phyloP scores from a whole-genome alignment of 768 basidiomycete species.

The Kondoa malvinella region DNA sequence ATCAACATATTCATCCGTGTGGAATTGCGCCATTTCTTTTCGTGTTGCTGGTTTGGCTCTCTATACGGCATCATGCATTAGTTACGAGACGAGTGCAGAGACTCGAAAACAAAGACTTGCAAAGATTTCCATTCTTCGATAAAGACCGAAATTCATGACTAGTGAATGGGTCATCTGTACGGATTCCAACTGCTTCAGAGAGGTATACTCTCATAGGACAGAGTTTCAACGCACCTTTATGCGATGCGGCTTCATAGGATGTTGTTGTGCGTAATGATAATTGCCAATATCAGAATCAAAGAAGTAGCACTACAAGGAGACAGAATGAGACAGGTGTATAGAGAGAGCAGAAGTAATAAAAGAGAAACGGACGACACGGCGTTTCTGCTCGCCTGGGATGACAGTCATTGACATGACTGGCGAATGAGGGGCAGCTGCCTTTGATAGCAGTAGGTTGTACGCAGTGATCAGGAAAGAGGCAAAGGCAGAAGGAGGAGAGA shows the following conservation, averaged over 20 bases:
- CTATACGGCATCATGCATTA: constrained; percentile 35
- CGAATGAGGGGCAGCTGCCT: too few relatives aligned
- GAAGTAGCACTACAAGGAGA: constrained; percentile 56
- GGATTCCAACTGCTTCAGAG: constrained; percentile 39
- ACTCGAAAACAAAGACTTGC: constrained; percentile 43
- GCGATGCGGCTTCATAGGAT: constrained; percentile 45
- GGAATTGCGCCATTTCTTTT: constrained; percentile 97
- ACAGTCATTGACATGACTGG: constrained; percentile 12
- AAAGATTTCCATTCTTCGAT: constrained; percentile 99
- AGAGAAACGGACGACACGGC: constrained; percentile 9
- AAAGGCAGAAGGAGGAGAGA: neutral
- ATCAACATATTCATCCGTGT: constrained; percentile 97
- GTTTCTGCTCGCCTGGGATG: constrained; percentile 18
- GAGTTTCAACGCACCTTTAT: too few relatives aligned
- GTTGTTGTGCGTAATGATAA: constrained; percentile 96
- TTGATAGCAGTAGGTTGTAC: too few relatives aligned
- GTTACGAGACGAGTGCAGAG: neutral
- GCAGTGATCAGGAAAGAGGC: too few relatives aligned
- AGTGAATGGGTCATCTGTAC: constrained; percentile 99
- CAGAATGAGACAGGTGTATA: constrained; percentile 34
- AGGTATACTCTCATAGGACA: too few relatives aligned
- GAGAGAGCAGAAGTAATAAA: neutral
- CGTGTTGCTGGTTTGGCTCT: constrained; percentile 98
- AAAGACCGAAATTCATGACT: constrained; percentile 97
- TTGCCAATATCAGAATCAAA: constrained; percentile 96